Evolutionary conservation across 768 basidiomycete species (phyloP), one percentile per base, ranked within the genome.

Genomic region (Agrocybe pediades): DNA sequence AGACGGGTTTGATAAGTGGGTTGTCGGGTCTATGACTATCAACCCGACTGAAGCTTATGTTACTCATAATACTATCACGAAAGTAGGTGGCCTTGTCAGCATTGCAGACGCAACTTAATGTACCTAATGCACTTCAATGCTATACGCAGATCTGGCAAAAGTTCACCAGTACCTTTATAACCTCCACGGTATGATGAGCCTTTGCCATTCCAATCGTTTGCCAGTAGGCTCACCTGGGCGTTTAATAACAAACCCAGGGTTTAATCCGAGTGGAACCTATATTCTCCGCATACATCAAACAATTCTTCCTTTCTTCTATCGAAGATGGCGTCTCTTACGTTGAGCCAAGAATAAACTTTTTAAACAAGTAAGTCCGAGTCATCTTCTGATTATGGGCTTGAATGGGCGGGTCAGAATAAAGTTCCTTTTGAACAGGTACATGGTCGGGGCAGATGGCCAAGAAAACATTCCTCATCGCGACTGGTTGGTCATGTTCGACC

Each of bases 271-370:
- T 79, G 57, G 69, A 71, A 11, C 88, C 88, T 1, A 71, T 90
- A 20, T 88, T 78, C 65, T 60, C 66, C 13, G 74, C 80, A 52
- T 90, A 88, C 64, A 72, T 90, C 44, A 74, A 79, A 23, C 74
- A 84, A 54, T 87, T 90, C 65, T 72, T 92, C 52, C 65, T 74
- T 24, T 74, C 81, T 26, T 85, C 81, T 1, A 77, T 89, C 15
- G 81, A 79, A 25, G 90, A 92, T 62, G 87, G 88, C 0, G 82
- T 91, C 33, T 85, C 76, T 1, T 91, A 91, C 62, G 67, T 84
- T 9, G 90, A 92, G 69, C 75, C 79, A 9, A 79, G 88, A 27
- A 75, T 90, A 41, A 85, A 86, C 65, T 90, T 91, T 63, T 67
- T 74, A 39, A 61, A 67, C 54, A 83, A 79, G 74, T 63, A 44